A percentile compares a stretch with the other conserved stretches of the same genome.
phyloP scores from a whole-genome alignment of 768 basidiomycete genomes.

The Serendipita sp. region DNA sequence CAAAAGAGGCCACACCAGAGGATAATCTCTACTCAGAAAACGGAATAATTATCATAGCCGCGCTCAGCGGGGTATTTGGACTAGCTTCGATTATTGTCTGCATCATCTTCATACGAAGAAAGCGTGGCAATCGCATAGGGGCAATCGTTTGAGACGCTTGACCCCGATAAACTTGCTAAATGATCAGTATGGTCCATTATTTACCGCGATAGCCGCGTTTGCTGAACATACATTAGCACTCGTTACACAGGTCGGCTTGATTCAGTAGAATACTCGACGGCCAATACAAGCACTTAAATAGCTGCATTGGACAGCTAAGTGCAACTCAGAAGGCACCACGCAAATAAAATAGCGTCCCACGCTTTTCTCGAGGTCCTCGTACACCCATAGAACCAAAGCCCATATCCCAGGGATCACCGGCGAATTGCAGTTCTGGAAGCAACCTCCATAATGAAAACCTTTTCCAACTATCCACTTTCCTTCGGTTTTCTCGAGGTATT shows the following conservation, averaged over 20 bases:
- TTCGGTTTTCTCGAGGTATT: constrained; percentile 25
- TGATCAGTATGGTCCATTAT: too few relatives aligned
- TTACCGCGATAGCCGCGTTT: too few relatives aligned
- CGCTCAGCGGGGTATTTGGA: background rate
- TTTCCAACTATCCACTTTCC: constrained; percentile 44
- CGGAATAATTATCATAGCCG: background rate
- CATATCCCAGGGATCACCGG: constrained; percentile 10
- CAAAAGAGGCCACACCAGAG: background rate
- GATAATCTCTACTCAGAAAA: background rate
- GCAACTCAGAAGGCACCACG: constrained; percentile 21
- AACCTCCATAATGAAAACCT: constrained; percentile 38
- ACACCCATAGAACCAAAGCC: background rate
- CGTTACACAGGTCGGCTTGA: too few relatives aligned
- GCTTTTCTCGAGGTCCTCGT: constrained; percentile 20
- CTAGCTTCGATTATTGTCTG: background rate
- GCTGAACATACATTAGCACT: too few relatives aligned
- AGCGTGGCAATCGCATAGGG: background rate
- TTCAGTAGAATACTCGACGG: too few relatives aligned
- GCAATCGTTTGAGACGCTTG: too few relatives aligned
- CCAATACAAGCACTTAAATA: too few relatives aligned
- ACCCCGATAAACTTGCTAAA: too few relatives aligned
- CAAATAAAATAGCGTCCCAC: constrained; percentile 36
- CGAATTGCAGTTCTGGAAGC: constrained; percentile 18
- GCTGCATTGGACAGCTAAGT: too few relatives aligned
- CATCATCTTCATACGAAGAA: background rate